phyloP scores from a whole-genome alignment of 345 rosid species.

The Streptanthus diversifolius region DNA sequence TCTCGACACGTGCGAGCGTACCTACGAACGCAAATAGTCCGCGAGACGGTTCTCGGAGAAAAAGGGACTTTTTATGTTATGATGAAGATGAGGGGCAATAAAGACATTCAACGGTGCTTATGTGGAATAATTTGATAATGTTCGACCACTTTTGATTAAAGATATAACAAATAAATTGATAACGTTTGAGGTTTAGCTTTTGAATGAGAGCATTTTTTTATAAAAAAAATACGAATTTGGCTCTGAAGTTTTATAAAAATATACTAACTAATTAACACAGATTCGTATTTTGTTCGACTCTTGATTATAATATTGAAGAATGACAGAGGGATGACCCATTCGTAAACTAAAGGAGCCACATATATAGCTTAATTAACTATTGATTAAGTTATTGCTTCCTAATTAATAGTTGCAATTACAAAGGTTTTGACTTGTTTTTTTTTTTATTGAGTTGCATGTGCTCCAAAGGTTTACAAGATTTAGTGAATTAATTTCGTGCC shows the following conservation, averaged over 20 bases:
- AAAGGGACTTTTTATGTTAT: background rate
- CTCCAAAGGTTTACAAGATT: slow-evolving; percentile 18
- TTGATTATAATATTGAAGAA: background rate
- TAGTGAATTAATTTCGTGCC: background rate
- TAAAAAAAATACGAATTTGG: slow-evolving; percentile 1
- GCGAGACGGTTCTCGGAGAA: slow-evolving; percentile 20
- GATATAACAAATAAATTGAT: background rate
- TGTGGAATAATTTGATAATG: background rate
- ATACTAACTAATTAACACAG: background rate
- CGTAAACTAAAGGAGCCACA: slow-evolving; percentile 27
- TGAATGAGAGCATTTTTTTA: background rate
- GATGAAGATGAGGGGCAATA: background rate
- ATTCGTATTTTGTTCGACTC: slow-evolving; percentile 12
- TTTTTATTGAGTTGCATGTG: slow-evolving; percentile 2
- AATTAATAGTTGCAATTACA: background rate
- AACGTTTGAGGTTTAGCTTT: slow-evolving; percentile 14
- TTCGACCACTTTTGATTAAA: background rate
- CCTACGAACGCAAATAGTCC: slow-evolving; percentile 25
- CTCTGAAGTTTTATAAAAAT: background rate
- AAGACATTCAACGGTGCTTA: background rate
- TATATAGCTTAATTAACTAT: background rate
- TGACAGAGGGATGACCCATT: slow-evolving; percentile 26
- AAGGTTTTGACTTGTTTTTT: background rate
- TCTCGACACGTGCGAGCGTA: slow-evolving; percentile 33
- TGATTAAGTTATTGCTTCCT: background rate